phyloP scores from a whole-genome alignment of 305 asterid species.

The Nicotiana rustica region DNA sequence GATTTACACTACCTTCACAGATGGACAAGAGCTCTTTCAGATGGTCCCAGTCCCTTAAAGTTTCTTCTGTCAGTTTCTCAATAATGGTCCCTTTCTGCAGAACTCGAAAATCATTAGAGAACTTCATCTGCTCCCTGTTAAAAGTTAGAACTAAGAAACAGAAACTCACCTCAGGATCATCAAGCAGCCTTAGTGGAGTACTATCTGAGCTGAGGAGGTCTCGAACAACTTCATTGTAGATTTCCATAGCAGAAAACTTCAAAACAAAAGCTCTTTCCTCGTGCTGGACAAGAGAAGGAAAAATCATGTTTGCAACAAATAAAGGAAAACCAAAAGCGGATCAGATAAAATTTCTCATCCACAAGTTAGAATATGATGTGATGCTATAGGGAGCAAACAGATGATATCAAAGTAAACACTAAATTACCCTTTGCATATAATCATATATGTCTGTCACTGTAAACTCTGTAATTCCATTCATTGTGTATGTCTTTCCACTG shows the following conservation, averaged over 20 bases:
- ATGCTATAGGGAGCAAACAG: slow-evolving; percentile 11
- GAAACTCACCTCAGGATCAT: slow-evolving; percentile 92
- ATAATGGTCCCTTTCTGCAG: slow-evolving; percentile 81
- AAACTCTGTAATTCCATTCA: slow-evolving; percentile 95
- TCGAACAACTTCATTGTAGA: slow-evolving; percentile 93
- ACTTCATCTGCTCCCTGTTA: slow-evolving; percentile 26
- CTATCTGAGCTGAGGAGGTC: slow-evolving; percentile 87
- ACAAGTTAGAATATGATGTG: not conserved
- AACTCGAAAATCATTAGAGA: slow-evolving; percentile 41
- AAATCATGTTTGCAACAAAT: not conserved
- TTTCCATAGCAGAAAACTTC: slow-evolving; percentile 94
- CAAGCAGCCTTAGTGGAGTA: slow-evolving; percentile 83
- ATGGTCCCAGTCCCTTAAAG: slow-evolving; percentile 86
- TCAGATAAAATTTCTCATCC: slow-evolving; percentile 21
- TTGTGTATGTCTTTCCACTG: slow-evolving; percentile 96
- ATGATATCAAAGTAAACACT: slow-evolving; percentile 37
- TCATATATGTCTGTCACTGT: slow-evolving; percentile 88
- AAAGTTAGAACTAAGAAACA: slow-evolving; percentile 28
- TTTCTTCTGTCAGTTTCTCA: slow-evolving; percentile 95
- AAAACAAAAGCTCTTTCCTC: slow-evolving; percentile 90
- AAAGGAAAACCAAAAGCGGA: slow-evolving; percentile 30
- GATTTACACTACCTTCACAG: slow-evolving; percentile 69
- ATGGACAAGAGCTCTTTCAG: slow-evolving; percentile 82
- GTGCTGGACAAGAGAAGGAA: slow-evolving; percentile 58
- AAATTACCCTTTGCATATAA: slow-evolving; percentile 71